These are phyloP conservation scores for Fraxinus floribunda DNA, from an alignment of 305 asterid genomes.

Conservation along the genomic window DNA sequence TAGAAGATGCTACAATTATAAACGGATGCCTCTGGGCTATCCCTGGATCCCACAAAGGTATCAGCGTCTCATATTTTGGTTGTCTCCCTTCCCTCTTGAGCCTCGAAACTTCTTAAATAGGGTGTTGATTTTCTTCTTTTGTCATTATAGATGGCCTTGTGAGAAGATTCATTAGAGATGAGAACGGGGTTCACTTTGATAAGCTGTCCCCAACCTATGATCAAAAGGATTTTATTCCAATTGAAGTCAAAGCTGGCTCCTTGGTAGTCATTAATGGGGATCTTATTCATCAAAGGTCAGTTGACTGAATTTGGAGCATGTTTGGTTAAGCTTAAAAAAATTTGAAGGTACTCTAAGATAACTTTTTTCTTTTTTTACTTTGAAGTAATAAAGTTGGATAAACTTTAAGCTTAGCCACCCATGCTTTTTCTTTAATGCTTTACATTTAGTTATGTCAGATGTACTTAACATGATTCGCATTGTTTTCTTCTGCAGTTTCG, in stretches of 20 bases:
- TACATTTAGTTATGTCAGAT: not conserved
- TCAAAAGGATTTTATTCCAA: slow-evolving; percentile 57
- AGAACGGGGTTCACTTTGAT: slow-evolving; percentile 71
- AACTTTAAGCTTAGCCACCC: not conserved
- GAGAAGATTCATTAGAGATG: slow-evolving; percentile 73
- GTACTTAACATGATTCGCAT: not conserved
- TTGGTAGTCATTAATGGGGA: slow-evolving; percentile 75
- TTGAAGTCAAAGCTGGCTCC: slow-evolving; percentile 75
- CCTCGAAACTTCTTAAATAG: not conserved
- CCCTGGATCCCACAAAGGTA: slow-evolving; percentile 82
- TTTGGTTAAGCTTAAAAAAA: not conserved
- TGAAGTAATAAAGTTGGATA: not conserved
- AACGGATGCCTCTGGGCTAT: slow-evolving; percentile 99
- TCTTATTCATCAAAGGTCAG: slow-evolving; percentile 76
- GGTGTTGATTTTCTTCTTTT: not conserved
- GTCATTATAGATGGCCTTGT: slow-evolving; percentile 55
- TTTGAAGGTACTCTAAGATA: not conserved
- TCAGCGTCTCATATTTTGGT: not conserved
- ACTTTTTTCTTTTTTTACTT: not conserved
- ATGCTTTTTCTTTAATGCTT: not conserved
- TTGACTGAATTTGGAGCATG: slow-evolving; percentile 12
- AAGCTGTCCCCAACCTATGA: slow-evolving; percentile 68
- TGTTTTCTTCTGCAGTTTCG: slow-evolving; percentile 52
- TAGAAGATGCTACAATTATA: slow-evolving; percentile 70
- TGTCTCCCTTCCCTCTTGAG: not conserved